These are phyloP conservation scores for Oleoguttula mirabilis DNA, from an alignment of 495 filamentous ascomycete genomes.

Conservation along the genomic window DNA sequence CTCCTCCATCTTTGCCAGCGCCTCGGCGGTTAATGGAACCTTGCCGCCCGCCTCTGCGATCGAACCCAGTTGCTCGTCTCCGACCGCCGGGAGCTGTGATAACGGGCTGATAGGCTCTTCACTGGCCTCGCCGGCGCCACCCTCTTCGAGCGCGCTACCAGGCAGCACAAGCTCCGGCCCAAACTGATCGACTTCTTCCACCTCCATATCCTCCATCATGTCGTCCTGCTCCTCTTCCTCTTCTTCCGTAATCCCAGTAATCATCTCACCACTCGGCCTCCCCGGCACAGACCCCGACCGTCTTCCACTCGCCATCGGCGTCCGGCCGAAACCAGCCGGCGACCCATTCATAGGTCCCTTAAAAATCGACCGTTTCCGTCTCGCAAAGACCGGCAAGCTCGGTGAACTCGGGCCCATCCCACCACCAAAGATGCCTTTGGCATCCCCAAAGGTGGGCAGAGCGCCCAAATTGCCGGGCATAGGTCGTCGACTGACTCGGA, in stretches of 20 bases:
- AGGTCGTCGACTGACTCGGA: constrained; percentile 63
- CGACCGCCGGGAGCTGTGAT: background rate
- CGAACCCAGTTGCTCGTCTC: background rate
- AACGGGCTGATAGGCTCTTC: constrained; percentile 3
- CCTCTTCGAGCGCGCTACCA: constrained; percentile 9
- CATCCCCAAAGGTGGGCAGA: constrained; percentile 28
- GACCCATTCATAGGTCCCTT: constrained; percentile 61
- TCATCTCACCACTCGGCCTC: constrained; percentile 58
- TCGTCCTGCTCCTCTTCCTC: constrained; percentile 38
- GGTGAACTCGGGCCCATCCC: constrained; percentile 35
- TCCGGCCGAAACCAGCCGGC: constrained; percentile 32
- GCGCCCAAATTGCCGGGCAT: constrained; percentile 20
- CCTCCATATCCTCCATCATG: constrained; percentile 17
- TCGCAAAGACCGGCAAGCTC: constrained; percentile 69
- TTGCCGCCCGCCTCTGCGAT: background rate
- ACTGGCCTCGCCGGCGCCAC: background rate
- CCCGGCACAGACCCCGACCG: constrained; percentile 30
- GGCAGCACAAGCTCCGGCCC: constrained; percentile 16
- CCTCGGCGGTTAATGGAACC: constrained; percentile 16
- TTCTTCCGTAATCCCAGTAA: constrained; percentile 77
- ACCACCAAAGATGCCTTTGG: constrained; percentile 28
- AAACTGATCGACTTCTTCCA: constrained; percentile 32
- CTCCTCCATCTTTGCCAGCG: constrained; percentile 15
- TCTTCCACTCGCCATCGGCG: constrained; percentile 30
- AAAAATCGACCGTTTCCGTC: constrained; percentile 77